Percentiles rank a stretch among this genome's conserved stretches.
phyloP scores from a whole-genome alignment of 495 filamentous ascomycete species.

The Talaromyces nanjingensis region DNA sequence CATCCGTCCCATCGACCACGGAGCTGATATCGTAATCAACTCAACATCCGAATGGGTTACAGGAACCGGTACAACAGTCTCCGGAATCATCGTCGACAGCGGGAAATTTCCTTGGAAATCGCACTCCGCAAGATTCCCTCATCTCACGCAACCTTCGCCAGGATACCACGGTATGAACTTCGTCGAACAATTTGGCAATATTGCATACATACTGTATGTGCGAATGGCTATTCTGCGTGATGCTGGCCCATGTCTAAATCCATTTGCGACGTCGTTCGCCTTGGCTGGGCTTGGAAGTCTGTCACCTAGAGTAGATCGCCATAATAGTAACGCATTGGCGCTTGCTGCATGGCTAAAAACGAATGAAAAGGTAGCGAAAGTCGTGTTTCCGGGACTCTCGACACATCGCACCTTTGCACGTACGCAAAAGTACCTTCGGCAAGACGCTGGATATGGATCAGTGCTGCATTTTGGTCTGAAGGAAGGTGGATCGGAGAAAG shows the following conservation, averaged over 20 bases:
- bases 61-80: constrained; percentile 93
- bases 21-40: constrained; percentile 91
- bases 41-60: constrained; percentile 99
- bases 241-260: constrained; percentile 75
- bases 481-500: constrained; percentile 64
- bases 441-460: constrained; percentile 65
- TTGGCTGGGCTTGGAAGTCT: constrained; percentile 87
- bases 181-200: constrained; percentile 87
- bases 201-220: constrained; percentile 78
- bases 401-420: constrained; percentile 61
- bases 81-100: constrained; percentile 80
- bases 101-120: constrained; percentile 97
- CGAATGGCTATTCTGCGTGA: constrained; percentile 87
- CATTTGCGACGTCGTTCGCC: constrained; percentile 89
- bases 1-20: constrained; percentile 84
- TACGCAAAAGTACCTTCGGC: constrained; percentile 68
- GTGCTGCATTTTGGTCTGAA: constrained; percentile 78
- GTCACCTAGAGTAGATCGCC: constrained; percentile 75
- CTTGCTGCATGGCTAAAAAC: constrained; percentile 79
- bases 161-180: constrained; percentile 98
- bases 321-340: constrained; percentile 75
- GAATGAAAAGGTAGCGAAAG: constrained; percentile 82
- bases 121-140: constrained; percentile 79
- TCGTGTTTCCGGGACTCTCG: constrained; percentile 82
- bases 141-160: constrained; percentile 83